These are phyloP conservation scores for cucumber (Cucumis sativus) DNA, from an alignment of 306 rosid genomes.

Conservation along the genomic window Cucumber_9930_V3 NC_026661.2:21078001-21078500, in stretches of 20 bases:
- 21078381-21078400: no score
- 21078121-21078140: neutral
- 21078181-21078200: neutral
- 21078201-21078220: neutral
- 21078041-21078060: constrained; percentile 3
- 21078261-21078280: neutral
- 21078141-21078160: neutral
- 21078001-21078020: neutral
- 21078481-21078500: no score
- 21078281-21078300: neutral
- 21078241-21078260: constrained; percentile 4
- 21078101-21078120: constrained; percentile 6
- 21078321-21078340: neutral
- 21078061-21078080: neutral
- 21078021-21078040: neutral
- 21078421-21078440: no score
- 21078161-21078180: neutral
- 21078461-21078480: neutral
- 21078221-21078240: neutral
- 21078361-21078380: no score
- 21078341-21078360: no score
- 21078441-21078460: neutral
- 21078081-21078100: neutral
- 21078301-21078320: neutral
- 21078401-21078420: no score